phyloP scores from a whole-genome alignment of 1,284 basidiomycete species.

The Malassezia sympodialis region DNA sequence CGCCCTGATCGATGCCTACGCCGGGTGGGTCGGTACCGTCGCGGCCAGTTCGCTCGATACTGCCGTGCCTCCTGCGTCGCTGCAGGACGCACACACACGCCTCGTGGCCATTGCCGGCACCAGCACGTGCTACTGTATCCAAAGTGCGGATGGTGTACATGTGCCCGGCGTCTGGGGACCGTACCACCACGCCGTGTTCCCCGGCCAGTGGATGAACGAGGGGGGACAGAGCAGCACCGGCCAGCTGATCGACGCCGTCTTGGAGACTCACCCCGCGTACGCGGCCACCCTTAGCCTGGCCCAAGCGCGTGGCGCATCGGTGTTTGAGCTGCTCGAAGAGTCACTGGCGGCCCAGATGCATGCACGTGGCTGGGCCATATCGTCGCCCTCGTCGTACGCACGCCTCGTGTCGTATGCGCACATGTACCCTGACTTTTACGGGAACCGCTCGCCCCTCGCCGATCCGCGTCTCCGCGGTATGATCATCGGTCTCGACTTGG shows the following conservation, averaged over 20 bases:
- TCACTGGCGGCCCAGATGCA: constrained; percentile 62
- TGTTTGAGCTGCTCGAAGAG: constrained; percentile 60
- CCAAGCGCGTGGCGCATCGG: constrained; percentile 50
- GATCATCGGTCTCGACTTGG: constrained; percentile 74
- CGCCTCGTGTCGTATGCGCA: constrained; percentile 73
- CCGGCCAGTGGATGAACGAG: constrained; percentile 85
- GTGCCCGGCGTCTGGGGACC: constrained; percentile 95
- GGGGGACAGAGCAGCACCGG: constrained; percentile 96
- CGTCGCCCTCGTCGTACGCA: constrained; percentile 52
- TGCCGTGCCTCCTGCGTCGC: constrained; percentile 38
- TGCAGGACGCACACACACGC: constrained; percentile 53
- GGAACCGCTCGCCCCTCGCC: constrained; percentile 87
- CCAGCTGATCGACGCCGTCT: constrained; percentile 92
- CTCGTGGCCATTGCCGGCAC: constrained; percentile 91
- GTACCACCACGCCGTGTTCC: constrained; percentile 79
- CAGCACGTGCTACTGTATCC: constrained; percentile 83
- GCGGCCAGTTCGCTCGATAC: constrained; percentile 59
- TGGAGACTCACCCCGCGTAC: constrained; percentile 82
- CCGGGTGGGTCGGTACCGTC: constrained; percentile 96
- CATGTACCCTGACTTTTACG: constrained; percentile 79
- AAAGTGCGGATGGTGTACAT: constrained; percentile 60
- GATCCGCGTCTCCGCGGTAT: constrained; percentile 87
- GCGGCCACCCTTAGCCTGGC: constrained; percentile 57
- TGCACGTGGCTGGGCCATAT: constrained; percentile 27
- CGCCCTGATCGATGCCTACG: constrained; percentile 92